Base-by-base conservation (phyloP, 2,329 filamentous ascomycete species). In the Penicillium sp. region DNA sequence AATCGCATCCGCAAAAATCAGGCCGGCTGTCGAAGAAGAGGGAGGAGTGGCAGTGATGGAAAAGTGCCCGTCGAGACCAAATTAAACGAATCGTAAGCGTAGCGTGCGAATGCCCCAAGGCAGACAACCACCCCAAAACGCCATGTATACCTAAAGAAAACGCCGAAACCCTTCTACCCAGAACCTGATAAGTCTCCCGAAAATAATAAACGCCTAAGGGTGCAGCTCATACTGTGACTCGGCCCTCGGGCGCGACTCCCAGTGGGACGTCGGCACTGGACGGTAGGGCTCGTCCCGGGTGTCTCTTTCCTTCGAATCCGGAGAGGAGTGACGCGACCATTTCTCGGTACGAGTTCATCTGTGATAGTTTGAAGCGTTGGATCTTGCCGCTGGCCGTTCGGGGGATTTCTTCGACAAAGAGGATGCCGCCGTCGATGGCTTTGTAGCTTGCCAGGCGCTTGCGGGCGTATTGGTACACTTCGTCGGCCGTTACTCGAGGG, bases 321-420 rank as follows among this genome's bases (percentile, higher is more conserved):
- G 57, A 54, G 6, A 67, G 47, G 6, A 68, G 50, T 5, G 61
- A 65, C 3, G 62, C 57, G 9, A 69, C 58, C 48, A 69, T 64
- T 32, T 68, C 64, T 2, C 67, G 59, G 46, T 69, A 69, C 9
- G 60, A 52, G 45, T 69, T 69, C 66, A 69, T 69, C 54, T 69
- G 64, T 2, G 63, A 53, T 22, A 71, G 57, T 46, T 64, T 68
- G 59, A 68, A 69, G 6, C 70, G 63, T 47, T 73, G 65, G 40
- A 77, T 75, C 61, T 78, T 78, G 11, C 75, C 75, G 47, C 73
- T 75, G 0, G 73, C 63, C 2, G 72, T 73, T 38, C 73, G 72
- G 4, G 75, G 75, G 27, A 78, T 74, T 23, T 69, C 61, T 36
- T 75, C 69, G 11, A 77, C 69, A 43, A 77, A 77, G 18, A 71